Evolutionary conservation across 768 basidiomycete genomes (phyloP), one percentile per base, ranked within the genome.

Genomic region (Hygrophorus pudorinus): DNA sequence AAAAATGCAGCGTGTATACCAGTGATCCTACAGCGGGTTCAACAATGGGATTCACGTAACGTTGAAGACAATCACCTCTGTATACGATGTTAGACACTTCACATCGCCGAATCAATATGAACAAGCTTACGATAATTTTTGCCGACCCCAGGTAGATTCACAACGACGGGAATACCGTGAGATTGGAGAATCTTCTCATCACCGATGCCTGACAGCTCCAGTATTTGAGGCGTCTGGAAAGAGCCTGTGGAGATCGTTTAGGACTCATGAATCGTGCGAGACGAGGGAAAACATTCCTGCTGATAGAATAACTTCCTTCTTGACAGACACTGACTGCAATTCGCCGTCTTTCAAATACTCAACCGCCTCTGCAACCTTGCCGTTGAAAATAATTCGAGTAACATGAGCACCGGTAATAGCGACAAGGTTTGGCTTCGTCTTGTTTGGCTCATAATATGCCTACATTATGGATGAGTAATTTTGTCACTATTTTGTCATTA

Each of bases 301-400:
- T 6, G 36, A 17, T 24, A 46, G 14, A 13, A 30, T 10, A 20
- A 39, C 37, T 46, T 34, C 44, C 18, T 37, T 18, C 27, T 29
- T 31, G 10, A 37, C 43, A 20, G n/a, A 27, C 1, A 44, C 43
- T 11, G 21, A 9, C 38, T 48, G 10, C 42, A 73, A 72, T 61
- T 75, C 73, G 53, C 76, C 73, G 13, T 63, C 71, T n/a, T 61
- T 57, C 1, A 67, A 70, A 49, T 63, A 78, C 42, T 68, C 66
- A 1, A 78, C 71, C 2, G 48, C 53, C 33, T 67, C 67, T 1
- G 75, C 75, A 14, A 24, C 27, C 16, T 14, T 35, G 20, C 28
- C 34, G 12, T 27, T 28, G 28, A n/a, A 34, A 8, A 16, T 1
- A 13, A 5, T 16, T 39, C n/a, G 20, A 5, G 20, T 28, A 5